Evolutionary conservation across 2,329 filamentous ascomycete species (phyloP), one percentile per base, ranked within the genome.

Genomic region (Microdochium bolleyi): DNA sequence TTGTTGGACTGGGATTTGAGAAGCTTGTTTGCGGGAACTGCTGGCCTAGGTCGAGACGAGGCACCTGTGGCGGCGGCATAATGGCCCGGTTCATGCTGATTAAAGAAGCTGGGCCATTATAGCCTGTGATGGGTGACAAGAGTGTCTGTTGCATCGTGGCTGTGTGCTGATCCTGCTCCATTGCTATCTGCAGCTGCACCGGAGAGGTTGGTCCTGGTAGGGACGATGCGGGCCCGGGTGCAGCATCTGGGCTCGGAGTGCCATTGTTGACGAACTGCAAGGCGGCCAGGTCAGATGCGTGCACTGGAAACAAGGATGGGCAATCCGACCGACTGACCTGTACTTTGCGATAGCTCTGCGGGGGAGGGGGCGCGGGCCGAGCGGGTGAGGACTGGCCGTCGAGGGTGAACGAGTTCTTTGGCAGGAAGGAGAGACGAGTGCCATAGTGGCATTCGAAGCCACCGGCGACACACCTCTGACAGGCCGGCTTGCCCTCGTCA

Each of bases 401-500:
- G 1, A 71, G 64, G 0, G 74, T 76, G 48, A 71, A 68, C 4
- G 70, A 70, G 56, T 78, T 78, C 59, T 77, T 77, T 8, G 71
- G 67, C 2, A 78, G 59, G 56, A 79, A 78, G 0, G 71, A 74
- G 41, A 78, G 63, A 19, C 70, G 65, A 2, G 72, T 67, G 11
- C 73, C 73, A 57, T 79, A 79, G 34, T 70, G 68, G 60, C 77
- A 80, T 44, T 74, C 67, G 27, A 76, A 71, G 9, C 70, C 69
- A 32, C 75, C 72, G 1, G 68, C 65, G 16, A 70, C 60, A 54
- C 77, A 80, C 56, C 76, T 73, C 46, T 69, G 70, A 46, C 77
- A 80, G 2, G 62, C 61, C 3, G 77, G 77, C 56, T 76, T 79
- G 14, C 63, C 63, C 62, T 79, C 77, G 54, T 79, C 76, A 54